These are phyloP conservation scores for Eucalyptus caleyi DNA, from an alignment of 345 rosid genomes.

Conservation along the genomic window DNA sequence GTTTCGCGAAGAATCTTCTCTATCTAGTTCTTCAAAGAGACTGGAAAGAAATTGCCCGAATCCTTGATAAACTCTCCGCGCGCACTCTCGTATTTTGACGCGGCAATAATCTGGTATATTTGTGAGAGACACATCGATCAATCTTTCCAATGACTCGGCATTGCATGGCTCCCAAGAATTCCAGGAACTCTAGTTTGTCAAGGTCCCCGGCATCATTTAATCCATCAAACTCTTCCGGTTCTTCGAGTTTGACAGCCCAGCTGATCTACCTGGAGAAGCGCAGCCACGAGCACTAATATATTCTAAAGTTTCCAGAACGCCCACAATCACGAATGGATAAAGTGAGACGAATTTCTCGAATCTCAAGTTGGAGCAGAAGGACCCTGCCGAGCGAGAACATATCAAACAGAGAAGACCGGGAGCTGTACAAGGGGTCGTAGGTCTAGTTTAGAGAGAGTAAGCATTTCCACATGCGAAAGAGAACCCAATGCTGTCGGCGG, in stretches of 20 bases:
- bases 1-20: background rate
- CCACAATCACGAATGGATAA: background rate
- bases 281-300: accelerated
- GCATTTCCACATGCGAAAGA: too few relatives aligned
- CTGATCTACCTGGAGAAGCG: background rate
- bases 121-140: background rate
- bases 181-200: background rate
- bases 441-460: too few relatives aligned
- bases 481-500: too few relatives aligned
- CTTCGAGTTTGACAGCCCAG: background rate
- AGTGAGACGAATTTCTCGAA: too few relatives aligned
- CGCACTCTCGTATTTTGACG: background rate
- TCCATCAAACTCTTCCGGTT: background rate
- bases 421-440: too few relatives aligned
- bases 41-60: background rate
- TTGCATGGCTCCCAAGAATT: background rate
- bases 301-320: background rate
- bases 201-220: background rate
- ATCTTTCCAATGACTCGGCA: background rate
- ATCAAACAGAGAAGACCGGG: too few relatives aligned
- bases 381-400: too few relatives aligned
- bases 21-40: background rate
- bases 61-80: background rate
- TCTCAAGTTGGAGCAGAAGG: too few relatives aligned
- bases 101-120: background rate